These are phyloP conservation scores for Umbilicaria muhlenbergii DNA, from an alignment of 495 filamentous ascomycete genomes.

Conservation along the genomic window DNA sequence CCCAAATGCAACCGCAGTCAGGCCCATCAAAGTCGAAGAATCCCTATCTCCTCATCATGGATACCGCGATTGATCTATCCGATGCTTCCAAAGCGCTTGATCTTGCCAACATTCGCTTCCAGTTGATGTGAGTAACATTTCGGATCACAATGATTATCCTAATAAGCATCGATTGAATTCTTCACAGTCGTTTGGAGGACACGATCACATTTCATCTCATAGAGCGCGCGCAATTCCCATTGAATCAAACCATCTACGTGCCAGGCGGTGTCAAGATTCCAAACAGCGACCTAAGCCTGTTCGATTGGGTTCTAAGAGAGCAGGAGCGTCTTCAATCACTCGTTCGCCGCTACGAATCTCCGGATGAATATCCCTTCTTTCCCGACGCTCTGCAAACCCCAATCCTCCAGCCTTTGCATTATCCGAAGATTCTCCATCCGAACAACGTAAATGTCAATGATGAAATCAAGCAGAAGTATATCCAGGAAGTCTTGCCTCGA, in stretches of 20 bases:
- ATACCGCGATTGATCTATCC: conserved; percentile 74
- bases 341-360: conserved; percentile 86
- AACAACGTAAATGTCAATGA: conserved; percentile 89
- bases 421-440: conserved; percentile 79
- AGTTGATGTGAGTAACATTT: conserved; percentile 61
- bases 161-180: neutral
- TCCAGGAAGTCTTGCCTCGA: conserved; percentile 62
- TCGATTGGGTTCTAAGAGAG: conserved; percentile 84
- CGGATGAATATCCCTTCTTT: conserved; percentile 98
- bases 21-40: too few species aligned
- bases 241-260: conserved; percentile 76
- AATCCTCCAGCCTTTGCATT: conserved; percentile 73
- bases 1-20: too few species aligned
- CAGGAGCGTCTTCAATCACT: conserved; percentile 87
- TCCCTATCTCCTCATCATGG: conserved; percentile 40
- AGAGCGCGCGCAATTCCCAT: conserved; percentile 92
- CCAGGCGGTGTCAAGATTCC: conserved; percentile 71
- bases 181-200: conserved; percentile 78
- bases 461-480: conserved; percentile 74
- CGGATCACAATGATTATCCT: neutral
- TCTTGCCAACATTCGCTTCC: conserved; percentile 82
- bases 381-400: conserved; percentile 63
- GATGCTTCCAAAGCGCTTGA: conserved; percentile 75
- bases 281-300: conserved; percentile 54
- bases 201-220: conserved; percentile 98